Evolutionary conservation across 164 flowering plant genomes (phyloP), one percentile per base, ranked within the genome.

Genomic region (Nelumbo lutea): DNA sequence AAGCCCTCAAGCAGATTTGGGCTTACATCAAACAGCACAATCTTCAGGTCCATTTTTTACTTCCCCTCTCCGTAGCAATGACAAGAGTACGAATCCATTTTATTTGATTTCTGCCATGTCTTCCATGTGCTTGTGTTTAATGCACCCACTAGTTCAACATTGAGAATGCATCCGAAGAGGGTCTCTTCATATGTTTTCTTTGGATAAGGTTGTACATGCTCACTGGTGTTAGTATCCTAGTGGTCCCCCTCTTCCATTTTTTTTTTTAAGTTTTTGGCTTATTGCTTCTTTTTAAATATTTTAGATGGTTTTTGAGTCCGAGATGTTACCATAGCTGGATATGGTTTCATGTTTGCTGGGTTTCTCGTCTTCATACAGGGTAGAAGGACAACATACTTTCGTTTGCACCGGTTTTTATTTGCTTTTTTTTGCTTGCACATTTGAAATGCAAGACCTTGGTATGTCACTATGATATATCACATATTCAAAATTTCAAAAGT

Each of bases 1-100:
- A 88, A 71, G 96, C 90, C 7, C 90, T 91, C 59, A 91, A 94
- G 81, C 81, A 61, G 68, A 90, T 94, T 76, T 91, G 97, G 98
- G 96, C 91, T 65, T 79, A 94, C 76, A 94, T 94, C 76, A 94
- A 91, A 75, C 70, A 83, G 52, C 78, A 88, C 77, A 81, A 88
- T 72, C 97, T 93, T 75, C 97, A 90, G 93, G 98, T 93, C 38
- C 42, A 43, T 11, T 53, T 42, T 6, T 45, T 62, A 1, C 14
- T 53, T 61, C 7, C 14, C 27, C 27, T 27, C 27, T 27, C 27
- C 27, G 27, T 27, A 27, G 27, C 27, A 27, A 27, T 27, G 27
- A 27, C 27, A 27, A 27, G 27, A 27, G 27, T 27, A 27, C 27
- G 27, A 27, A 27, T 27, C 27, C 27, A 27, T 27, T 27, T 27